Base-by-base conservation (phyloP, 1,284 basidiomycete species). In the Phellopilus nigrolimitatus region DNA sequence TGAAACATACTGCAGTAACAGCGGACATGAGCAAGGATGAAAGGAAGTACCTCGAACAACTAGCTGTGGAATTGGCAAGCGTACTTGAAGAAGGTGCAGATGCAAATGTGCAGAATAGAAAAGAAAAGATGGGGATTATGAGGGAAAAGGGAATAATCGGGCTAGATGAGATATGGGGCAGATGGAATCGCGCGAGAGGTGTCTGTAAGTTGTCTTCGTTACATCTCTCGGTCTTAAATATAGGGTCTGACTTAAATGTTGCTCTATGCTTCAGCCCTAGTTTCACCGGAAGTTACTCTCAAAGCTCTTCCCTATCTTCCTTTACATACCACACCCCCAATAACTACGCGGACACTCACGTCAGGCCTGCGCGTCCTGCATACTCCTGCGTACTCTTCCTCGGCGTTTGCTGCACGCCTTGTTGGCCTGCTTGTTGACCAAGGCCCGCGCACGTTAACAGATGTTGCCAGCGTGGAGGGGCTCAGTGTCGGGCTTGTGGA, bases 171-270 rank as follows among this genome's bases (percentile, higher is more conserved):
- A 88, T 93, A 0, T 99, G 95, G 95, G 93, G 93, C 38, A 80
- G 90, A 1, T 99, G 95, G 95, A 98, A 98, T 67, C 84, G 95
- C 47, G 93, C 92, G 1, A 73, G 95, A 53, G 95, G 95, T 45
- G 87, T 97, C 46, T 85, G 93, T 93, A 63, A 65, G 91, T 73
- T 1, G 13, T 22, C 24, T 47, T 36, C 44, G 28, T 51, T 59
- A 27, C n/a, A 36, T 17, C 3, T 30, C 10, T 28, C 30, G n/a
- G 12, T 54, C 31, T 15, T 45, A 6, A 3, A 4, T 21, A 3
- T 28, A 9, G 31, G 15, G 19, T 39, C 9, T 31, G 15, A 53
- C 37, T 28, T 37, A 28, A 48, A 40, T 41, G 38, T 30, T 34
- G 39, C 19, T 31, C 41, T n/a, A 24, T 24, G 19, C 48, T 12